phyloP scores from a whole-genome alignment of 352 stramenopile genomes.

The Pythium phragmiticola region DNA sequence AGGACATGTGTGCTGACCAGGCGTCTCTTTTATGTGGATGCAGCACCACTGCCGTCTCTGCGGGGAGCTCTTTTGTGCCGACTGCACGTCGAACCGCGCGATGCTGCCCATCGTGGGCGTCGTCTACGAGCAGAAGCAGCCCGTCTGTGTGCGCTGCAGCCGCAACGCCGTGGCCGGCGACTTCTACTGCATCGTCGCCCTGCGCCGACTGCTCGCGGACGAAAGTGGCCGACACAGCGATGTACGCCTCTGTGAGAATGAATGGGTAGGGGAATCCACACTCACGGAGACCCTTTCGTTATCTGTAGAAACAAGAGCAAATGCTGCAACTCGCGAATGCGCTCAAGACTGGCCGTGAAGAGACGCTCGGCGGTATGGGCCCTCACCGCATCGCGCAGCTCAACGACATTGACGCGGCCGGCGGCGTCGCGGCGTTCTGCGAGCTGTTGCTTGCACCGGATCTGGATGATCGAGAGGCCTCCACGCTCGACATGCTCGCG shows the following conservation, averaged over 20 bases:
- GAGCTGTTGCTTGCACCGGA: slow-evolving; percentile 43
- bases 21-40: background rate
- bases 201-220: slow-evolving; percentile 59
- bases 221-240: slow-evolving; percentile 35
- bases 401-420: slow-evolving; percentile 83
- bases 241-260: slow-evolving; percentile 20
- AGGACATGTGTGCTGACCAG: no score
- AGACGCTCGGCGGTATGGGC: slow-evolving; percentile 65
- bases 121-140: slow-evolving; percentile 67
- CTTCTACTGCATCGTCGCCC: slow-evolving; percentile 70
- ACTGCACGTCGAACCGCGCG: slow-evolving; percentile 76
- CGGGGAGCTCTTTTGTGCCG: slow-evolving; percentile 66
- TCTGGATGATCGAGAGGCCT: slow-evolving; percentile 53
- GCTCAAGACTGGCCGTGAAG: slow-evolving; percentile 55
- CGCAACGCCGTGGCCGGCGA: slow-evolving; percentile 69
- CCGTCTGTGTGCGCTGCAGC: slow-evolving; percentile 71
- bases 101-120: slow-evolving; percentile 55
- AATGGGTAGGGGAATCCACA: no score
- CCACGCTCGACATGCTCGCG: slow-evolving; percentile 66
- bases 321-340: slow-evolving; percentile 57
- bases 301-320: slow-evolving; percentile 59
- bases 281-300: no score
- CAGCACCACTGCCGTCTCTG: slow-evolving; percentile 80
- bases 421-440: slow-evolving; percentile 72
- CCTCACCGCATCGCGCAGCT: slow-evolving; percentile 74